A percentile compares a stretch with the other conserved stretches of the same genome.
phyloP scores from a whole-genome alignment of 2,329 filamentous ascomycete species.

The Diaporthe amygdali region DNA sequence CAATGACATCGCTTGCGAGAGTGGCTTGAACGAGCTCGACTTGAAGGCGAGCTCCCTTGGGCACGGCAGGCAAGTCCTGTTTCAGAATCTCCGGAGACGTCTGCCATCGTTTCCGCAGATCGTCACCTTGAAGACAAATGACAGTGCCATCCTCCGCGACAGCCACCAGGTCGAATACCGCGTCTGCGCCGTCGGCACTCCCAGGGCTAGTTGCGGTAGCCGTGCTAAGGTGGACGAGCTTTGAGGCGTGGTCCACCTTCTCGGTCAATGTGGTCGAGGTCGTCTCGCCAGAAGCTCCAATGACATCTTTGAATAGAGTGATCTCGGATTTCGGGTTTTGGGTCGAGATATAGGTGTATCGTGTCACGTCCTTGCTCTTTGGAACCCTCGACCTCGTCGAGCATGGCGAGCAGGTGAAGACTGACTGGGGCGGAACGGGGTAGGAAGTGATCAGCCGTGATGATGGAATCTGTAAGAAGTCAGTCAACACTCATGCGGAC shows the following conservation, averaged over 20 bases:
- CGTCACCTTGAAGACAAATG: slow-evolving; percentile 64
- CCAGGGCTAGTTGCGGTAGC: slow-evolving; percentile 25
- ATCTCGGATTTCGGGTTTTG: slow-evolving; percentile 55
- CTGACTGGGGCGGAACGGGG: slow-evolving; percentile 68
- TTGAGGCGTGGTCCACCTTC: slow-evolving; percentile 44
- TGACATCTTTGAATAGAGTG: slow-evolving; percentile 64
- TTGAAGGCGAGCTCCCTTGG: slow-evolving; percentile 39
- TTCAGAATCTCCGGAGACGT: slow-evolving; percentile 47
- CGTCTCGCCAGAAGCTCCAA: slow-evolving; percentile 56
- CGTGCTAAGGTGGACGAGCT: slow-evolving; percentile 50
- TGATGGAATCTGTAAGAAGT: slow-evolving; percentile 57
- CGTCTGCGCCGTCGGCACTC: slow-evolving; percentile 29
- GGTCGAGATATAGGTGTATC: slow-evolving; percentile 68
- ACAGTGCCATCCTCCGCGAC: slow-evolving; percentile 67
- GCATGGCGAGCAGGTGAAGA: slow-evolving; percentile 66
- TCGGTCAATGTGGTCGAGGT: slow-evolving; percentile 54
- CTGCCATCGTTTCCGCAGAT: slow-evolving; percentile 52
- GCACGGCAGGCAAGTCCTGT: slow-evolving; percentile 42
- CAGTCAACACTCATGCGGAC: slow-evolving; percentile 16
- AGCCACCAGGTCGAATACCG: slow-evolving; percentile 53
- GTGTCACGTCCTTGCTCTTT: slow-evolving; percentile 52
- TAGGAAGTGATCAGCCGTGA: slow-evolving; percentile 70
- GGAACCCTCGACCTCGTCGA: slow-evolving; percentile 60
- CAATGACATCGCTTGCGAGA: slow-evolving; percentile 52
- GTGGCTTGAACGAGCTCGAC: slow-evolving; percentile 57